Base-by-base conservation (phyloP, 2,329 filamentous ascomycete genomes). In the Zalaria sp. region DNA sequence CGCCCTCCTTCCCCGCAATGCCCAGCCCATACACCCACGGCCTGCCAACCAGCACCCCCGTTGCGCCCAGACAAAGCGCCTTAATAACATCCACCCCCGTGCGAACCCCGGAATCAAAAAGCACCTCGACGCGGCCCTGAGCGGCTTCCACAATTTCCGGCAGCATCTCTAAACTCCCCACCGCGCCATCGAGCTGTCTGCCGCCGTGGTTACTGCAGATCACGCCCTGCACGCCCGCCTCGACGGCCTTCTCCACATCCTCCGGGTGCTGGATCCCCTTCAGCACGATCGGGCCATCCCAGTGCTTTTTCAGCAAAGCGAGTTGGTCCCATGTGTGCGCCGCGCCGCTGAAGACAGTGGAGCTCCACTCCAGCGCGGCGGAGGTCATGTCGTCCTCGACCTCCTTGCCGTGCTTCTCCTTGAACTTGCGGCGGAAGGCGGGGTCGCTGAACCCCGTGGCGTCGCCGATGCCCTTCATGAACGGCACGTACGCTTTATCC, bases 361-460 rank as follows among this genome's bases (percentile, higher is more conserved):
- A 53, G 27, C 68, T 61, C 75, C 75, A 81, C 39, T 66, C 64
- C 9, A 59, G 53, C 3, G 68, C 68, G 2, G 76, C 75, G n/a
- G 62, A 55, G 0, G 67, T 35, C 5, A 66, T 53, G 42, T 70
- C 68, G 5, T 72, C 65, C 18, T 61, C 57, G 2, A 57, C 47
- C 45, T 57, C 52, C 2, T 52, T 50, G 10, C 53, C 57, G 42
- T 58, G 51, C 28, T 63, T 61, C 47, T 66, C 65, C 34, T 71
- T 67, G 51, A 77, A 77, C 39, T 72, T 70, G 27, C 61, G 58
- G 10, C 72, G 66, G 56, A 82, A 84, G 0, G 78, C 75, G 0
- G 79, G 78, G 52, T 86, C 81, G 1, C 68, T 68, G 48, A 85
- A 77, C 2, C 79, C 80, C 2, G 79, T 67, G 36, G 71, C 65